These are phyloP conservation scores for Ceratobasidium papillatum DNA, from an alignment of 1,284 basidiomycete species.

Conservation along the genomic window DNA sequence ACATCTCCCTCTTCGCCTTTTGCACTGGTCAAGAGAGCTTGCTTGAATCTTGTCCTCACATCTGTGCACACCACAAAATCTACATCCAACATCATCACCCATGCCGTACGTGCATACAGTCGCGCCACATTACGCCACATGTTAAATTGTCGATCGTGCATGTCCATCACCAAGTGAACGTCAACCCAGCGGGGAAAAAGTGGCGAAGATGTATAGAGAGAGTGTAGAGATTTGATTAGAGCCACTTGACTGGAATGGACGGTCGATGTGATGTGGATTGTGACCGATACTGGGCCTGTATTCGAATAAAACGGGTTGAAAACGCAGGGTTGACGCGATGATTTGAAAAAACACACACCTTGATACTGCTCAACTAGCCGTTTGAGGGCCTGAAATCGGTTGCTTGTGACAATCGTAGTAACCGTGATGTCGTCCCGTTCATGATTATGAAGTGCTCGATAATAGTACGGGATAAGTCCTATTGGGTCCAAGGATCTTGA, in stretches of 20 bases:
- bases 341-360: conserved; percentile 57
- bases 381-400: conserved; percentile 75
- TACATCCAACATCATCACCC: conserved; percentile 87
- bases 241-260: conserved; percentile 52
- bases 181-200: conserved; percentile 77
- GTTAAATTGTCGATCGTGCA: conserved; percentile 83
- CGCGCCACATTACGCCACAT: conserved; percentile 86
- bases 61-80: conserved; percentile 85
- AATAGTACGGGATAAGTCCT: conserved; percentile 81
- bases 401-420: conserved; percentile 82
- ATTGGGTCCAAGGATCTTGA: conserved; percentile 71
- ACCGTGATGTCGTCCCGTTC: conserved; percentile 75
- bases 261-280: conserved; percentile 67
- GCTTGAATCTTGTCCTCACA: conserved; percentile 66
- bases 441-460: conserved; percentile 62
- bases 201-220: conserved; percentile 69
- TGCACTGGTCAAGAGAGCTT: conserved; percentile 40
- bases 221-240: conserved; percentile 67
- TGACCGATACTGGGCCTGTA: conserved; percentile 81
- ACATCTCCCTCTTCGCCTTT: conserved; percentile 51
- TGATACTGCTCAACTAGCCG: conserved; percentile 75
- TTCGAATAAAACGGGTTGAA: neutral
- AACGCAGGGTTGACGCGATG: neutral
- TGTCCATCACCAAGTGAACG: conserved; percentile 85
- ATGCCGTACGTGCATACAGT: conserved; percentile 79